Base-by-base conservation (phyloP, 140 eudicot species). In the Bidens hawaiensis region DNA sequence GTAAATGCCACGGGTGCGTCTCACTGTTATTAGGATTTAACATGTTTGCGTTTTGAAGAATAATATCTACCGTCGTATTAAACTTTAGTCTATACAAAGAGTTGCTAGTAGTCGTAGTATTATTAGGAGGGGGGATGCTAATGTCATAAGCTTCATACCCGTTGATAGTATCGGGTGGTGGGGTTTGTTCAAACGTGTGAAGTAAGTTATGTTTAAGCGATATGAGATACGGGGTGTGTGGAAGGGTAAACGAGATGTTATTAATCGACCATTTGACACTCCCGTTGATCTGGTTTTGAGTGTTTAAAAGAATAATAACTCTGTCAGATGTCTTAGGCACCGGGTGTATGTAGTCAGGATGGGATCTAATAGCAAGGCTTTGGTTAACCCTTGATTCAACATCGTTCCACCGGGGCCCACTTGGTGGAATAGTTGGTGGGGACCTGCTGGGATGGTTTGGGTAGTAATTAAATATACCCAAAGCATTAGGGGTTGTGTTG, bases 1-100 rank as follows among this genome's bases (percentile, higher is more conserved):
- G 98, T 3, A 87, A 50, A 78, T 91, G 96, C 96, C 98, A 91
- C 12, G 95, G 98, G 73, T 87, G 98, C 0, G 96, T 91, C 69
- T 84, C 98, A 5, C 98, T 87, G 7, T 63, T 80, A 34, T 78
- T 69, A 0, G 1, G 8, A 10, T 6, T 68, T 78, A 81, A 46
- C 1, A 80, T 75, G 64, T 87, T 91, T 0, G 98, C 96, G 15
- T 91, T 87, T 65, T 87, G 96, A 17, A 91, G 67, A 17, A 91
- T 67, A 2, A 87, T 26, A 22, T 87, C 95, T 16, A 91, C 83
- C 3, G 93, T 82, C 1, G 87, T 58, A 50, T 87, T 76, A 64
- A 80, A 87, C 68, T 65, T 52, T 48, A 91, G 54, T 46, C 89
- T 68, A 24, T 91, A 91, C 22, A 83, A 59, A 0, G 75, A 65